Conservation (phyloP, 1,139 yeast genomes). For the Kurtzmaniella quercitrusa region DNA sequence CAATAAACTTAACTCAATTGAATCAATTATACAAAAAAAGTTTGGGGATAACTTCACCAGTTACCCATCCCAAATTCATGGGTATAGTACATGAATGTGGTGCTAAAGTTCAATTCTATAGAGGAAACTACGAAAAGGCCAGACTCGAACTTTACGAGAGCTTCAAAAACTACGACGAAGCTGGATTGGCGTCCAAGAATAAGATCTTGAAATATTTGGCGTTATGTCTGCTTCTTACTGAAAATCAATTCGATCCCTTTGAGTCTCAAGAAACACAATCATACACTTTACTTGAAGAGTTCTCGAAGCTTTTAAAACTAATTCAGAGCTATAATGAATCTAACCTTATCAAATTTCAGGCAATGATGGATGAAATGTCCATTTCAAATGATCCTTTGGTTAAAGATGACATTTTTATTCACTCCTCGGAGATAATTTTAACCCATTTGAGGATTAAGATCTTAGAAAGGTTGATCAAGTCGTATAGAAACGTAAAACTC, state of each 20-base stretch:
- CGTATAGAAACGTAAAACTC: constrained; percentile 26
- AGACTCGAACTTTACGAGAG: constrained; percentile 66
- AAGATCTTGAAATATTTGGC: constrained; percentile 60
- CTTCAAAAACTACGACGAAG: constrained; percentile 75
- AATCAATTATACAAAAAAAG: constrained; percentile 48
- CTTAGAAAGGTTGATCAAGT: constrained; percentile 24
- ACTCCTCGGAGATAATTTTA: constrained; percentile 23
- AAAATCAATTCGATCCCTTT: constrained; percentile 65
- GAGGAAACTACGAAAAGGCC: constrained; percentile 58
- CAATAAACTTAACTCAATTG: constrained; percentile 34
- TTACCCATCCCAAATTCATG: constrained; percentile 69
- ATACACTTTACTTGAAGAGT: constrained; percentile 35
- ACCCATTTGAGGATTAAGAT: constrained; percentile 29
- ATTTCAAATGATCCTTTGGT: constrained; percentile 18
- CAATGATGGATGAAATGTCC: constrained; percentile 14
- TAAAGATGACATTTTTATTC: constrained; percentile 27
- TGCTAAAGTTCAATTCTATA: constrained; percentile 62
- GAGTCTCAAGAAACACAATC: constrained; percentile 55
- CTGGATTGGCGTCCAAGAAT: constrained; percentile 58
- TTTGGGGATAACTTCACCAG: constrained; percentile 50
- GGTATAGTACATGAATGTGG: constrained; percentile 76
- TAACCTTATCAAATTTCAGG: constrained; percentile 19
- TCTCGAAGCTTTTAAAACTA: constrained; percentile 23
- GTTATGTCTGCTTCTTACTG: constrained; percentile 59
- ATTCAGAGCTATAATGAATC: constrained; percentile 30